Conservation (phyloP, 495 filamentous ascomycete species). For the Aspergillus panamensis region DNA sequence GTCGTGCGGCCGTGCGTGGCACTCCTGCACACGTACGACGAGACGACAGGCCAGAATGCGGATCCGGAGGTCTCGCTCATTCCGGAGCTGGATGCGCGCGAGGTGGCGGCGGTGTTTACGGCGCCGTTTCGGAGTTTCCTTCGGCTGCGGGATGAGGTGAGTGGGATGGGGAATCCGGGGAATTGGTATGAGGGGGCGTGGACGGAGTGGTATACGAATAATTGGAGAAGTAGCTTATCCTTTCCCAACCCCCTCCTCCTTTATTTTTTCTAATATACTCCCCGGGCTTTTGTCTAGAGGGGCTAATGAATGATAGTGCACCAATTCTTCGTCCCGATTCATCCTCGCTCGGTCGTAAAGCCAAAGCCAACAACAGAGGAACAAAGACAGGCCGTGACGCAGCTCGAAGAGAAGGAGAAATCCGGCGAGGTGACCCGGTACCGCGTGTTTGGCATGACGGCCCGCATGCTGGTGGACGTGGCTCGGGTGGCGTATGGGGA, state of each 20-base stretch:
- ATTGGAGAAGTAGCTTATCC: conserved; percentile 52
- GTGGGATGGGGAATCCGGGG: conserved; percentile 32
- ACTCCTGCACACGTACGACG: conserved; percentile 62
- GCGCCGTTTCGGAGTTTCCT: conserved; percentile 77
- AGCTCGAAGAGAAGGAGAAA: conserved; percentile 43
- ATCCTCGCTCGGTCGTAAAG: conserved; percentile 56
- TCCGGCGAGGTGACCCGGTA: conserved; percentile 51
- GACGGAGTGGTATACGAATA: conserved; percentile 61
- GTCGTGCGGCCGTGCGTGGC: conserved; percentile 85
- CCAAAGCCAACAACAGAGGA: conserved; percentile 33
- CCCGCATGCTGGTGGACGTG: conserved; percentile 79
- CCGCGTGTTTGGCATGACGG: conserved; percentile 90
- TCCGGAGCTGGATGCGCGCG: conserved; percentile 73
- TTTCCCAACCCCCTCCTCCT: too few species aligned
- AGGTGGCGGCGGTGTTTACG: conserved; percentile 89
- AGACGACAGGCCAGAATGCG: conserved; percentile 31
- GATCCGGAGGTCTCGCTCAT: conserved; percentile 69
- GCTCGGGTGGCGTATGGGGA: conserved; percentile 76
- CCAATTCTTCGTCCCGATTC: conserved; percentile 80
- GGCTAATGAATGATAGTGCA: conserved; percentile 52
- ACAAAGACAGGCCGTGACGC: conserved; percentile 30
- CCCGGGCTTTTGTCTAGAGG: too few species aligned
- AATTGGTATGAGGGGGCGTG: conserved; percentile 56
- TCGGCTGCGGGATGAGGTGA: conserved; percentile 42
- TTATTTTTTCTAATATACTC: too few species aligned